A percentile compares a stretch with the other conserved stretches of the same genome.
Evolutionary conservation across 1,284 basidiomycete species (phyloP).

Genomic region (Vanrija sp.): DNA sequence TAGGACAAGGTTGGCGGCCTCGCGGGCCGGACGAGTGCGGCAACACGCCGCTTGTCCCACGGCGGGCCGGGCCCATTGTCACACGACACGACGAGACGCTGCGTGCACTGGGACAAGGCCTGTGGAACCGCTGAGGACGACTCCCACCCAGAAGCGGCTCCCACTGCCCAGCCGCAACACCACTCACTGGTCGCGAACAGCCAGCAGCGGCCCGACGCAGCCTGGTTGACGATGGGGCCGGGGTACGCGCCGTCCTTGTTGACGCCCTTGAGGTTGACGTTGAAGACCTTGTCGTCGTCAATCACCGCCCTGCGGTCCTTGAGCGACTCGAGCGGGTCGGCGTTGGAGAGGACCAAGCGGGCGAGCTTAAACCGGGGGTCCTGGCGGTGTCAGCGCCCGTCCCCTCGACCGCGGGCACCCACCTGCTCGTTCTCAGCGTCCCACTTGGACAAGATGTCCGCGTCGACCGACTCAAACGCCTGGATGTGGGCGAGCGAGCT

Average conservation of each 20-base stretch:
- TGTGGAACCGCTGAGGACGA: too few relatives aligned
- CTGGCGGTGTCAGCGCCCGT: constrained; percentile 19
- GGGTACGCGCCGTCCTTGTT: constrained; percentile 45
- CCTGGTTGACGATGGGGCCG: constrained; percentile 81
- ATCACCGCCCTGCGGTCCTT: constrained; percentile 62
- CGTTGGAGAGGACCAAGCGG: constrained; percentile 72
- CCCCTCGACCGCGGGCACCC: constrained; percentile 2
- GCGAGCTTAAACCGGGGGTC: constrained; percentile 67
- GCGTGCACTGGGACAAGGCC: too few relatives aligned
- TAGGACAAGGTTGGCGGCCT: too few relatives aligned
- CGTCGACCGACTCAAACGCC: constrained; percentile 48
- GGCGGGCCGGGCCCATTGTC: too few relatives aligned
- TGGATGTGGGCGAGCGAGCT: not conserved
- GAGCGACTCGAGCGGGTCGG: constrained; percentile 64
- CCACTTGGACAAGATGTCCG: constrained; percentile 61
- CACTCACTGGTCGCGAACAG: constrained; percentile 73
- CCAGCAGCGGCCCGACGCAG: constrained; percentile 83
- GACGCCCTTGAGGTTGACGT: constrained; percentile 66
- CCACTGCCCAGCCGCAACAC: too few relatives aligned
- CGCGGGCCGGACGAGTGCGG: too few relatives aligned
- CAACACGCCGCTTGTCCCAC: too few relatives aligned
- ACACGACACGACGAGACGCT: too few relatives aligned
- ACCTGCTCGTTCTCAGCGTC: constrained; percentile 57
- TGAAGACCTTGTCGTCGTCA: constrained; percentile 76
- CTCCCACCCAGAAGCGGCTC: too few relatives aligned